Evolutionary conservation across 441 rosid genomes (phyloP), one percentile per base, ranked within the genome.

Genomic region (Populus hybrid): DNA sequence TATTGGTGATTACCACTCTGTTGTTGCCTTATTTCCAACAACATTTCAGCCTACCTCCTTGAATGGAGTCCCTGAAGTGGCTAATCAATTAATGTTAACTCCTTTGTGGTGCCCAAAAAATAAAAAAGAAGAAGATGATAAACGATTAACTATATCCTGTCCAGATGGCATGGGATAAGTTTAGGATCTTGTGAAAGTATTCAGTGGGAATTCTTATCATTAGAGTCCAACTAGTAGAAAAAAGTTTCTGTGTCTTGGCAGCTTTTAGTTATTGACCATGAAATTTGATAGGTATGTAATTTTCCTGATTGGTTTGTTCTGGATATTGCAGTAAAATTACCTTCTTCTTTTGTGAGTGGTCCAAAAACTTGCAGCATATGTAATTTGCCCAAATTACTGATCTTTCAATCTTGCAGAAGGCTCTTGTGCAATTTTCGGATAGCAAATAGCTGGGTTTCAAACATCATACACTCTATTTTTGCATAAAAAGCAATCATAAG

Each of bases 391-490:
- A 76, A 30, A 40, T 64, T 72, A 72, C 72, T 69, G 7, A 57
- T 68, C 61, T 72, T 79, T 76, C 40, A 24, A 69, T 40, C 63
- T 53, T 82, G 85, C 82, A 66, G 73, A 76, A 70, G 65, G 83
- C 61, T 73, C 79, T 77, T 76, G 61, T 79, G 73, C 81, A 71
- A 63, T 70, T 79, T 72, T 64, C 14, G 10, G 82, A 67, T 74
- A 72, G 70, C 78, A 28, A 59, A 80, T 71, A 78, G 65, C 63
- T 70, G 61, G 66, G 80, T 76, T 75, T 80, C 21, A 30, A 75
- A 75, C 73, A 61, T 57, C 36, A 64, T 46, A 75, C 78, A 73
- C 68, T 78, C 67, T 76, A 67, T 76, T 19, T 74, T 79, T 30
- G 7, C 4, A 5, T 35, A 63, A 50, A 67, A 77, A 74, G 72